Conservation (phyloP, 805 yeast species). For the Ogataea sp. region DNA sequence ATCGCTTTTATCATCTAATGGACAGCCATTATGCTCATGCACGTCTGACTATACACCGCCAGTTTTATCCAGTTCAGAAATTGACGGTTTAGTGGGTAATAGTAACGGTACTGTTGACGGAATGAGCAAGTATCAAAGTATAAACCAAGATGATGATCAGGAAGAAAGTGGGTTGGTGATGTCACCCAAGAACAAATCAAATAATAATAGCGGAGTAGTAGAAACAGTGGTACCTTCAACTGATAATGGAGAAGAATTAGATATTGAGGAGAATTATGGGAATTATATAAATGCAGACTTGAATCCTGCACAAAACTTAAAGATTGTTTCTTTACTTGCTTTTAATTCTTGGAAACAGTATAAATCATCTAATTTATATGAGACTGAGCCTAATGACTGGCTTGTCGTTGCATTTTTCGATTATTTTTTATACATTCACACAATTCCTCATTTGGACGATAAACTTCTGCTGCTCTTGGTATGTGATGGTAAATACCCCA, state of each 20-base stretch:
- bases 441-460: conserved; percentile 12
- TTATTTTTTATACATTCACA: conserved; percentile 12
- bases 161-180: conserved; percentile 1
- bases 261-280: conserved; percentile 7
- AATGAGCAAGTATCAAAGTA: not conserved
- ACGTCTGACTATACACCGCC: conserved; percentile 1
- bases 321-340: conserved; percentile 22
- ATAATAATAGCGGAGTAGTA: no score
- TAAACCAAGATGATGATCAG: not conserved
- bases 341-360: conserved; percentile 19
- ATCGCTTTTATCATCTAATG: conserved; percentile 21
- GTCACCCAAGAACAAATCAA: not conserved
- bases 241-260: no score
- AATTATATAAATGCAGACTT: conserved; percentile 19
- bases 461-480: conserved; percentile 20
- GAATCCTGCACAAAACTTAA: conserved; percentile 22
- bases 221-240: no score
- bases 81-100: no score
- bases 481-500: conserved; percentile 19
- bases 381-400: conserved; percentile 10
- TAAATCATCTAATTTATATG: not conserved
- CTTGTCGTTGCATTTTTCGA: conserved; percentile 17
- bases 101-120: not conserved
- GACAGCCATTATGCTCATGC: conserved; percentile 24
- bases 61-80: not conserved